Evolutionary conservation across 208 protist species (phyloP).

Genomic region (Angomonas desouzai): DNA sequence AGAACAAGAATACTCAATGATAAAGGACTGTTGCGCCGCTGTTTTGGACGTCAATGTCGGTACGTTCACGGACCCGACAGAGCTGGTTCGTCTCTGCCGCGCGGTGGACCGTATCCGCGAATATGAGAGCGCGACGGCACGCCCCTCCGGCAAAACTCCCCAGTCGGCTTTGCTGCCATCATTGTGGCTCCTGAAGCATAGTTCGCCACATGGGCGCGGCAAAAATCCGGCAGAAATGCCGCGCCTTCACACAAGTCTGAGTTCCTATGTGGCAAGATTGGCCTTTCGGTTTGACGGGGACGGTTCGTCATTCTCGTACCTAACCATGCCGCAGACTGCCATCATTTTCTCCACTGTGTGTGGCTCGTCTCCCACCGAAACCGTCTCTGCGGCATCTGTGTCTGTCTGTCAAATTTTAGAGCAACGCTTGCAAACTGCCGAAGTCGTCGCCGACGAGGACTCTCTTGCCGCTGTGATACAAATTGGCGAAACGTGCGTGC

Average conservation of each 20-base stretch:
- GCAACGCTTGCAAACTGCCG: neutral
- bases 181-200: neutral
- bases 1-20: constrained; percentile 18
- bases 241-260: neutral
- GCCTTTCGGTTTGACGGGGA: neutral
- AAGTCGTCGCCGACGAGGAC: neutral
- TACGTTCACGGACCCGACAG: neutral
- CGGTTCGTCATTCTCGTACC: neutral
- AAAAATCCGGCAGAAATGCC: neutral
- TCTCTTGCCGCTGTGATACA: neutral
- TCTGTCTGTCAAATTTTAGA: neutral
- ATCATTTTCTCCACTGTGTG: constrained; percentile 9
- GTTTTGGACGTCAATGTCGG: neutral
- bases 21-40: constrained; percentile 9
- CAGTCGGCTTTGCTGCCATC: neutral
- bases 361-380: neutral
- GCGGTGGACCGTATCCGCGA: neutral
- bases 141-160: neutral
- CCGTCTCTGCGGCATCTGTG: neutral
- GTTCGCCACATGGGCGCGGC: neutral
- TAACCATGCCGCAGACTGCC: constrained; percentile 1
- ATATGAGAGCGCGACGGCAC: neutral
- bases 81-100: constrained; percentile 11
- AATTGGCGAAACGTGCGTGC: neutral
- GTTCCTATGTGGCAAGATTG: neutral